phyloP scores from a whole-genome alignment of 495 filamentous ascomycete genomes.

The Aspergillus bridgeri region DNA sequence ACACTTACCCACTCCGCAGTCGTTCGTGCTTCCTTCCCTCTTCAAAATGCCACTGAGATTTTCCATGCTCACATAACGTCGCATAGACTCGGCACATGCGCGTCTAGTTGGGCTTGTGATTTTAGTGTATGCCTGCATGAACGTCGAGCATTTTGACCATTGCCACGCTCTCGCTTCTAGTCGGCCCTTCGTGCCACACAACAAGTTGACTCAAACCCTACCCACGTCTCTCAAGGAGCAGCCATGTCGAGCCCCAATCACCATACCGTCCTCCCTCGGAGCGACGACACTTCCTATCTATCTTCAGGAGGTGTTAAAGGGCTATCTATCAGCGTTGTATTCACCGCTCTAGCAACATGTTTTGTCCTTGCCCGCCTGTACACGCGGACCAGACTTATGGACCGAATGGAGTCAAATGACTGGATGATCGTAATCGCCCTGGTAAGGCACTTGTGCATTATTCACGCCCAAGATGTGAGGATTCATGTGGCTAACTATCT shows the following conservation, averaged over 20 bases:
- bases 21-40: background rate
- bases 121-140: background rate
- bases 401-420: slow-evolving; percentile 40
- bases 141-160: background rate
- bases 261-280: slow-evolving; percentile 18
- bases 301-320: slow-evolving; percentile 28
- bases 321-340: slow-evolving; percentile 33
- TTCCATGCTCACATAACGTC: background rate
- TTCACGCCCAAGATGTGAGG: background rate
- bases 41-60: slow-evolving; percentile 1
- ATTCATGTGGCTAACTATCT: background rate
- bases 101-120: background rate
- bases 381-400: slow-evolving; percentile 34
- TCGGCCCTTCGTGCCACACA: background rate
- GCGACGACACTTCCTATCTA: slow-evolving; percentile 16
- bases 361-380: slow-evolving; percentile 39
- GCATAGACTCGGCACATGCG: background rate
- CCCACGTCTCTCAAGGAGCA: background rate
- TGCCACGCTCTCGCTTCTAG: background rate
- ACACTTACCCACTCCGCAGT: slow-evolving; percentile 10
- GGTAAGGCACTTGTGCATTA: slow-evolving; percentile 19
- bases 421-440: slow-evolving; percentile 42
- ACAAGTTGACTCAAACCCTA: background rate
- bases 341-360: slow-evolving; percentile 33
- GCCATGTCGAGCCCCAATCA: slow-evolving; percentile 2